Percentiles rank a stretch among this genome's conserved stretches.
These are phyloP conservation scores for Dactylellina sp. DNA, from an alignment of 2,329 filamentous ascomycete species.

Conservation along the genomic window DNA sequence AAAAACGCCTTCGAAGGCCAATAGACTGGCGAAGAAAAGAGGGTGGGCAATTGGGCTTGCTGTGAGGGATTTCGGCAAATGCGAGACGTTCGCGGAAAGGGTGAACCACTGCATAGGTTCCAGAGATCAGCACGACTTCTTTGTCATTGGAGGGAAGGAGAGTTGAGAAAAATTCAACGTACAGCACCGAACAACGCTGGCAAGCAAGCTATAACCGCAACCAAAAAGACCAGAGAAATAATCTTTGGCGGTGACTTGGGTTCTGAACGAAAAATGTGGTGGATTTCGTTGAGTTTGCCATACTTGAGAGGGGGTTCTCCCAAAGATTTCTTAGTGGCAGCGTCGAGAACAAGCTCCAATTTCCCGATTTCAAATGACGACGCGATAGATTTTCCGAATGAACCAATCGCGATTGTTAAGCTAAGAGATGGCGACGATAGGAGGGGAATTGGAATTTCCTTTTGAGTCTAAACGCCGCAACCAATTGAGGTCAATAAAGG, in stretches of 20 bases:
- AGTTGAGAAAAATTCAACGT: slow-evolving; percentile 65
- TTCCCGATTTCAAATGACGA: slow-evolving; percentile 73
- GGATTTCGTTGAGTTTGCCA: slow-evolving; percentile 83
- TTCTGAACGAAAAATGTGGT: slow-evolving; percentile 87
- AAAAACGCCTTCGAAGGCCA: slow-evolving; percentile 90
- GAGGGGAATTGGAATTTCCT: slow-evolving; percentile 88
- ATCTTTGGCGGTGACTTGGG: slow-evolving; percentile 82
- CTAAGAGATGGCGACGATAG: slow-evolving; percentile 76
- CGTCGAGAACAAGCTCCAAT: slow-evolving; percentile 73
- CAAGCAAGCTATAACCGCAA: slow-evolving; percentile 78
- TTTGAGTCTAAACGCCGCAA: slow-evolving; percentile 80
- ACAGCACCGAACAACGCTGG: slow-evolving; percentile 77
- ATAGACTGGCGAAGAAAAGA: slow-evolving; percentile 85
- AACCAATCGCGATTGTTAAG: slow-evolving; percentile 85
- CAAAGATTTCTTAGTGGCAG: slow-evolving; percentile 69
- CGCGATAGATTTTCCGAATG: slow-evolving; percentile 79
- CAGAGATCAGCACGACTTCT: not conserved
- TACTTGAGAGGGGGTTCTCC: slow-evolving; percentile 75
- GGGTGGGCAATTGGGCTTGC: slow-evolving; percentile 82
- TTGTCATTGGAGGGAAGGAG: not conserved
- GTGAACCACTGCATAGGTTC: slow-evolving; percentile 75
- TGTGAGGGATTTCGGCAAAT: slow-evolving; percentile 79
- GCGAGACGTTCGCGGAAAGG: slow-evolving; percentile 84
- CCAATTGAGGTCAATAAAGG: slow-evolving; percentile 9
- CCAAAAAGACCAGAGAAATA: slow-evolving; percentile 81